These are phyloP conservation scores for Saccharomycopsis sp. DNA, from an alignment of 805 yeast genomes.

Conservation along the genomic window DNA sequence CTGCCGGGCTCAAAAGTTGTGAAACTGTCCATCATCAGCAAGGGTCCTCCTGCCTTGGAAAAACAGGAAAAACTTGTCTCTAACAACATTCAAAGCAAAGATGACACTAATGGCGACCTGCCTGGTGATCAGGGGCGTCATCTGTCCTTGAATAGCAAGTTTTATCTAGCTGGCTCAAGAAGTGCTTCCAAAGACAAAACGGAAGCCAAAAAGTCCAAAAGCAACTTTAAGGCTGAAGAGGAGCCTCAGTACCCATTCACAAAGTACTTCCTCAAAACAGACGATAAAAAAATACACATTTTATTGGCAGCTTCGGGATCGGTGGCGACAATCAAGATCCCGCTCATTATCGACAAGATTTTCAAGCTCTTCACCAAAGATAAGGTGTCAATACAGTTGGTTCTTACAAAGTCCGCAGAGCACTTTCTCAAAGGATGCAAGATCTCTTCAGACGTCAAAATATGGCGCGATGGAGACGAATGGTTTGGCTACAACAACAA, in stretches of 20 bases:
- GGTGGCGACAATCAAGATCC: constrained; percentile 93
- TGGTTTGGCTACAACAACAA: constrained; percentile 55
- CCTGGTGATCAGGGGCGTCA: too few relatives aligned
- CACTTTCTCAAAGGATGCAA: constrained; percentile 60
- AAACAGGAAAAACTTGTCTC: too few relatives aligned
- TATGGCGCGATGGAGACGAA: constrained; percentile 82
- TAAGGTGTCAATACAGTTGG: constrained; percentile 74
- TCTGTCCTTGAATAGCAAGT: too few relatives aligned
- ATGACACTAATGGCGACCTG: too few relatives aligned
- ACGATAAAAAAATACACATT: constrained; percentile 82
- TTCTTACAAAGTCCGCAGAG: constrained; percentile 70
- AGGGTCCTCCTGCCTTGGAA: too few relatives aligned
- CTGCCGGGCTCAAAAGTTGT: too few relatives aligned
- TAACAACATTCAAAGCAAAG: too few relatives aligned
- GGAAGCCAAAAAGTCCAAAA: constrained; percentile 7
- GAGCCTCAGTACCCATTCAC: constrained; percentile 45
- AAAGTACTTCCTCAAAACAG: constrained; percentile 61
- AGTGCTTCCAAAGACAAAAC: constrained; percentile 4
- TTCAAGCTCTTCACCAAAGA: constrained; percentile 70
- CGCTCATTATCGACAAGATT: constrained; percentile 79
- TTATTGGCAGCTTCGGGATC: constrained; percentile 92
- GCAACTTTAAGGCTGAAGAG: constrained; percentile 7
- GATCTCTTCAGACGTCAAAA: constrained; percentile 66
- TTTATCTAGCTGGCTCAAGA: background rate
- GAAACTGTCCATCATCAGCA: too few relatives aligned